Evolutionary conservation across 2,329 filamentous ascomycete species (phyloP).

Genomic region (Fusarium dimerum): DNA sequence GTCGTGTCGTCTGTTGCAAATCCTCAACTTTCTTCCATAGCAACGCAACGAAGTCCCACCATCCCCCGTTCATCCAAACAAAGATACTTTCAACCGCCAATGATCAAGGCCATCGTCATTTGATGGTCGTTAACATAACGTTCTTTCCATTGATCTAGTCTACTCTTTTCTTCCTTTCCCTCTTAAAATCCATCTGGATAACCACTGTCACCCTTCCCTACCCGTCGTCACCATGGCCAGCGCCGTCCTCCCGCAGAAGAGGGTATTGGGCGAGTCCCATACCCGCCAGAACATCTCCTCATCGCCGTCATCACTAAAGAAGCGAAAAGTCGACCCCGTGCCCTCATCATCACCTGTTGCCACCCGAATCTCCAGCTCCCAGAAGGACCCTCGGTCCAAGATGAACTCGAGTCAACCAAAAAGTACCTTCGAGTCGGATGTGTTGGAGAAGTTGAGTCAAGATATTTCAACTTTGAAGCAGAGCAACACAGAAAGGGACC

Average conservation of each 20-base stretch:
- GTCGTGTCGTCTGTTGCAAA: conserved; percentile 28
- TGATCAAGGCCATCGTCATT: conserved; percentile 14
- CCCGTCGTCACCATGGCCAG: conserved; percentile 45
- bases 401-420: conserved; percentile 75
- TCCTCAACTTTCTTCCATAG: conserved; percentile 15
- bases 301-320: conserved; percentile 67
- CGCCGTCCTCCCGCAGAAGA: conserved; percentile 66
- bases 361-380: conserved; percentile 62
- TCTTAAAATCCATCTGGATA: conserved; percentile 6
- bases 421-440: conserved; percentile 90
- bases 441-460: conserved; percentile 93
- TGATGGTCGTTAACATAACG: not conserved
- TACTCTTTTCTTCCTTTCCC: conserved; percentile 1
- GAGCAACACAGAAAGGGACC: conserved; percentile 88
- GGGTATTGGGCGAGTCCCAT: conserved; percentile 69
- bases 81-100: conserved; percentile 11
- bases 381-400: conserved; percentile 62
- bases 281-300: conserved; percentile 62
- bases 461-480: conserved; percentile 85
- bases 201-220: conserved; percentile 8
- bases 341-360: conserved; percentile 57
- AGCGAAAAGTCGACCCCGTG: conserved; percentile 73
- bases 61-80: conserved; percentile 3
- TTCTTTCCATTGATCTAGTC: not conserved
- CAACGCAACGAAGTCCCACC: conserved; percentile 2